Evolutionary conservation across 768 basidiomycete species (phyloP).

Genomic region (Pholiota conissans): DNA sequence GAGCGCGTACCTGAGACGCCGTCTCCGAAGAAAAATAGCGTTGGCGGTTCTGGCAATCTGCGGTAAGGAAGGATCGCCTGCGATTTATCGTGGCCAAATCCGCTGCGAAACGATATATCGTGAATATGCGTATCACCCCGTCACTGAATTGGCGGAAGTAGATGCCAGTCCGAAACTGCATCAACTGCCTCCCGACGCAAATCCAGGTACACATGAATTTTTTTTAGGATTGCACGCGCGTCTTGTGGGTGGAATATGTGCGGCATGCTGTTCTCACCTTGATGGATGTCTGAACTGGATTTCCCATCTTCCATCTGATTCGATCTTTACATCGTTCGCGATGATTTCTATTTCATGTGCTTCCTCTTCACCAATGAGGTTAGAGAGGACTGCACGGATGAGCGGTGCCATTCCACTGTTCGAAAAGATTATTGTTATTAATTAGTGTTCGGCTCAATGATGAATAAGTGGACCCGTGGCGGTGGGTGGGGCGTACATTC

Average conservation of each 20-base stretch:
- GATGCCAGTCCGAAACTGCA: background rate
- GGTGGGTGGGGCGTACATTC: background rate
- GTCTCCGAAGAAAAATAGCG: conserved; percentile 96
- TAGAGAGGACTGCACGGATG: conserved; percentile 88
- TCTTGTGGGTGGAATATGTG: background rate
- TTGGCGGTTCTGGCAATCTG: conserved; percentile 66
- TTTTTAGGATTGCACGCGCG: background rate
- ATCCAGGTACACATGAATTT: background rate
- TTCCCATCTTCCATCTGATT: conserved; percentile 70
- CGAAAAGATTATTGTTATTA: background rate
- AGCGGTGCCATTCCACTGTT: conserved; percentile 89
- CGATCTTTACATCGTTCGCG: conserved; percentile 81
- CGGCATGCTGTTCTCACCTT: conserved; percentile 45
- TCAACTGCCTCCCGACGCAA: background rate
- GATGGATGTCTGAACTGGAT: conserved; percentile 89
- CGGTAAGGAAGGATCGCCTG: conserved; percentile 91
- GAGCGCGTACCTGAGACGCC: conserved; percentile 82
- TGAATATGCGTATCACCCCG: background rate
- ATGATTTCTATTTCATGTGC: conserved; percentile 85
- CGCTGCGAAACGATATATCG: conserved; percentile 41
- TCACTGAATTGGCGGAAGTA: background rate
- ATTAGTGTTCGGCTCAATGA: background rate
- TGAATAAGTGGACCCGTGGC: conserved; percentile 1
- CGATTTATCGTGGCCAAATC: conserved; percentile 95
- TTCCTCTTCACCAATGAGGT: conserved; percentile 71